These are phyloP conservation scores for Heliamphora pulchella DNA, from an alignment of 179 eudicot genomes.

Conservation along the genomic window DNA sequence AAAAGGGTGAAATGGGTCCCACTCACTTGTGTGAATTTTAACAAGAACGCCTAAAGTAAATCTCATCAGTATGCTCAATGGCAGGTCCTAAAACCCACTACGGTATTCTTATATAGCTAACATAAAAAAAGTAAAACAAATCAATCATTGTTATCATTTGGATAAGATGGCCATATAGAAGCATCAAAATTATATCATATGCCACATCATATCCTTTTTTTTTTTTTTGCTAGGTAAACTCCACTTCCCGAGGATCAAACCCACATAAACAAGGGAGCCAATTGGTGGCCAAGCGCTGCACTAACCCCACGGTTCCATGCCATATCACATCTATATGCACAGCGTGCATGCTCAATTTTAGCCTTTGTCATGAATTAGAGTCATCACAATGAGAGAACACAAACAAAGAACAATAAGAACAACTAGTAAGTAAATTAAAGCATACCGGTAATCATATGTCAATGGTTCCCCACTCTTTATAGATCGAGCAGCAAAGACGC, in stretches of 20 bases:
- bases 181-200: neutral
- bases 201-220: no score
- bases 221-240: no score
- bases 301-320: neutral
- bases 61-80: neutral
- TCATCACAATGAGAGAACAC: neutral
- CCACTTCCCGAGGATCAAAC: no score
- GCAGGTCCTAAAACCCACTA: neutral
- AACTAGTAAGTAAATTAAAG: neutral
- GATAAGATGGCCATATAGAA: neutral
- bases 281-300: no score
- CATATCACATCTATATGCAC: neutral
- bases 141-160: neutral
- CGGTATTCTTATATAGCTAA: no score
- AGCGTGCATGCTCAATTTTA: neutral
- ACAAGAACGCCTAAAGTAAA: no score
- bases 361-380: neutral
- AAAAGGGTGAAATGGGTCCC: no score
- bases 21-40: no score
- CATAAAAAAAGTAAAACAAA: neutral
- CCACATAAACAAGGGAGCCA: no score
- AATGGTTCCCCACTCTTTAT: conserved; percentile 75
- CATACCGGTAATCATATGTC: conserved; percentile 89
- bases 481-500: conserved; percentile 71
- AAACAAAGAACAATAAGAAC: neutral